Conservation (phyloP, 139 green algal genomes). For the Coelastrella sp. region DNA sequence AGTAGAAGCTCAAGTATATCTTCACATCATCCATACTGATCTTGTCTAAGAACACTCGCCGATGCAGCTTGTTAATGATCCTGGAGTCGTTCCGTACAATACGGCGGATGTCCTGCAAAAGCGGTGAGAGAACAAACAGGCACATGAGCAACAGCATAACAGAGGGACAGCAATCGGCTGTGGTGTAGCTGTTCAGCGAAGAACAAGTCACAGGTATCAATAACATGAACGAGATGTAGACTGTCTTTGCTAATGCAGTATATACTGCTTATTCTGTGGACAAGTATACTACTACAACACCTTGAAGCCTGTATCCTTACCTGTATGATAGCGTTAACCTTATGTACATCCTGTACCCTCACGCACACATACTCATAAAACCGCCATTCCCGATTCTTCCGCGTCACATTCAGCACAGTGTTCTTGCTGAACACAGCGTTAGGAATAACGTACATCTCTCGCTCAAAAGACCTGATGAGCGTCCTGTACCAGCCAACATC, state of each 20-base stretch:
- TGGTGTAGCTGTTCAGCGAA: too few species aligned
- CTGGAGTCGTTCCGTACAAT: slow-evolving; percentile 86
- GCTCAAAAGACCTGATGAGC: slow-evolving; percentile 79
- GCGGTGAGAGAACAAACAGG: background rate
- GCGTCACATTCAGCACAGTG: slow-evolving; percentile 91
- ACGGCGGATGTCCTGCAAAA: slow-evolving; percentile 70
- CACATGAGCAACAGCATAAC: background rate
- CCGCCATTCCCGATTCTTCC: slow-evolving; percentile 89
- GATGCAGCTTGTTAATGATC: slow-evolving; percentile 92
- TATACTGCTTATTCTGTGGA: too few species aligned
- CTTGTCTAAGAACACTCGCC: slow-evolving; percentile 91
- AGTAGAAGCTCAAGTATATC: slow-evolving; percentile 87
- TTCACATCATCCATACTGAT: slow-evolving; percentile 74
- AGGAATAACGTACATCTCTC: slow-evolving; percentile 75
- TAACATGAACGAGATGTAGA: too few species aligned
- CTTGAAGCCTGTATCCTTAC: background rate
- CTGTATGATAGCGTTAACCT: slow-evolving; percentile 68
- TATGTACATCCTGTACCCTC: slow-evolving; percentile 73
- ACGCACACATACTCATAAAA: slow-evolving; percentile 87
- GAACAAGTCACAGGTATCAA: too few species aligned
- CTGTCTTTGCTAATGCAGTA: too few species aligned
- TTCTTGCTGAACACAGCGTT: slow-evolving; percentile 89
- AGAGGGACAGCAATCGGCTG: too few species aligned
- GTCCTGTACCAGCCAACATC: slow-evolving; percentile 95
- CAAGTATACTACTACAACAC: too few species aligned